Evolutionary conservation across 139 green algal species (phyloP).

Genomic region (Micractinium conductrix): DNA sequence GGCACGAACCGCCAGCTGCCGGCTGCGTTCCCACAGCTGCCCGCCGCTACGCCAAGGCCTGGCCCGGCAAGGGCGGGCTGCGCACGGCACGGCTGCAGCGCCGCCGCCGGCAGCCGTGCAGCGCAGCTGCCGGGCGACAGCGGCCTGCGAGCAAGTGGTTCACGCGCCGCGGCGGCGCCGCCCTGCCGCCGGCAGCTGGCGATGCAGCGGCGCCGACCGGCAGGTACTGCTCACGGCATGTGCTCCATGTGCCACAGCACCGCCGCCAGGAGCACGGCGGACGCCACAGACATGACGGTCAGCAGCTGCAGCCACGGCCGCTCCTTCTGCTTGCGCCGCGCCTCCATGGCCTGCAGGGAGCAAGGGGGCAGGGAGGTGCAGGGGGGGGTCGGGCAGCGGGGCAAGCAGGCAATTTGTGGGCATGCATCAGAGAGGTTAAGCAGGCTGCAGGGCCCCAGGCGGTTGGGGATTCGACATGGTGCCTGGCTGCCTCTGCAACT

Average conservation of each 20-base stretch:
- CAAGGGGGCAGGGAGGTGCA: too few species aligned
- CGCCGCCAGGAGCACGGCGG: slow-evolving; percentile 72
- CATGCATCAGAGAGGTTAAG: background rate
- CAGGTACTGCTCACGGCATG: slow-evolving; percentile 13
- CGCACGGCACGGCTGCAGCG: background rate
- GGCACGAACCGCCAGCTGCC: too few species aligned
- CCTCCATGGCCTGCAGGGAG: slow-evolving; percentile 57
- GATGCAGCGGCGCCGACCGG: too few species aligned
- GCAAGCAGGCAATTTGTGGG: slow-evolving; percentile 12
- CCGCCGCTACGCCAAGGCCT: too few species aligned
- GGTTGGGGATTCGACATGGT: too few species aligned
- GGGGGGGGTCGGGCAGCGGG: too few species aligned
- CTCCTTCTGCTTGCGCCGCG: slow-evolving; percentile 46
- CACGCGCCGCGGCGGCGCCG: too few species aligned
- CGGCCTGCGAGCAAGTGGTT: background rate
- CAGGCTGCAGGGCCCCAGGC: background rate
- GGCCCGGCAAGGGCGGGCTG: too few species aligned
- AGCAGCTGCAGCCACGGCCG: slow-evolving; percentile 80
- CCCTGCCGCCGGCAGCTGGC: too few species aligned
- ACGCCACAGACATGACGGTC: slow-evolving; percentile 64
- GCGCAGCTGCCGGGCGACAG: background rate
- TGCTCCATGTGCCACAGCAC: slow-evolving; percentile 66
- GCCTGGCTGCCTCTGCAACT: too few species aligned
- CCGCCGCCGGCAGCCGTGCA: background rate
- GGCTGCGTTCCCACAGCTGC: too few species aligned